Percentiles rank a stretch among this genome's conserved stretches.
These are phyloP conservation scores for Oryza glaberrima DNA, from an alignment of 176 grass and related monocot genomes.

Conservation along the genomic window DNA sequence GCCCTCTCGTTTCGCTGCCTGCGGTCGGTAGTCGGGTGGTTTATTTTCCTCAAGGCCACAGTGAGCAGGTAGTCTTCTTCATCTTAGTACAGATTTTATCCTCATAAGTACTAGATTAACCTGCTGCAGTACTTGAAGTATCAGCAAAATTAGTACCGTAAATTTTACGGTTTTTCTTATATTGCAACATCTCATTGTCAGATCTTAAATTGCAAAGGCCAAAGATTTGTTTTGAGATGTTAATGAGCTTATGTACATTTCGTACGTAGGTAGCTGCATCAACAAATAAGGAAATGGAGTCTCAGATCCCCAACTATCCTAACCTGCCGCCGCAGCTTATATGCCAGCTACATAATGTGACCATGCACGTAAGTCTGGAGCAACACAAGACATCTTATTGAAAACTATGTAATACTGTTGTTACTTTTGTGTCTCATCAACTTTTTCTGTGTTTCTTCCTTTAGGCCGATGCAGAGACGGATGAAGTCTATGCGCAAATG, in stretches of 20 bases:
- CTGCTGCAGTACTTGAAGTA: slow-evolving; percentile 10
- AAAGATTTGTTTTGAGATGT: not conserved
- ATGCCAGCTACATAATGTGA: slow-evolving; percentile 96
- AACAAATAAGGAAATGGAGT: slow-evolving; percentile 95
- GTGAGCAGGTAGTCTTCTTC: slow-evolving; percentile 67
- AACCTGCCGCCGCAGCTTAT: slow-evolving; percentile 86
- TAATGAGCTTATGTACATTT: slow-evolving; percentile 22
- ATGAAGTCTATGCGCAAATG: slow-evolving; percentile 97
- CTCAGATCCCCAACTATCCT: slow-evolving; percentile 90
- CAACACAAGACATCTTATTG: not conserved
- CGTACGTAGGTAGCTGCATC: slow-evolving; percentile 74
- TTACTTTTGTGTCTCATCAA: slow-evolving; percentile 26
- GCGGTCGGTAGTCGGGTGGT: slow-evolving; percentile 67
- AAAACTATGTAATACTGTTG: slow-evolving; percentile 3
- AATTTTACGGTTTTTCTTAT: not conserved
- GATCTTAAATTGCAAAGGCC: slow-evolving; percentile 18
- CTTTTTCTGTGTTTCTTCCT: slow-evolving; percentile 38
- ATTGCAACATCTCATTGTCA: not conserved
- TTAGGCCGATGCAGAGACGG: slow-evolving; percentile 92
- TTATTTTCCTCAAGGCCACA: slow-evolving; percentile 91
- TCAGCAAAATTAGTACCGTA: not conserved
- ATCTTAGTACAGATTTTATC: slow-evolving; percentile 15
- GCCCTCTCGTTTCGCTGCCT: slow-evolving; percentile 76
- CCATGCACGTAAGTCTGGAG: slow-evolving; percentile 87
- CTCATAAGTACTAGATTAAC: not conserved